phyloP scores from a whole-genome alignment of 352 stramenopile genomes.

The Phytophthora tubulina region DNA sequence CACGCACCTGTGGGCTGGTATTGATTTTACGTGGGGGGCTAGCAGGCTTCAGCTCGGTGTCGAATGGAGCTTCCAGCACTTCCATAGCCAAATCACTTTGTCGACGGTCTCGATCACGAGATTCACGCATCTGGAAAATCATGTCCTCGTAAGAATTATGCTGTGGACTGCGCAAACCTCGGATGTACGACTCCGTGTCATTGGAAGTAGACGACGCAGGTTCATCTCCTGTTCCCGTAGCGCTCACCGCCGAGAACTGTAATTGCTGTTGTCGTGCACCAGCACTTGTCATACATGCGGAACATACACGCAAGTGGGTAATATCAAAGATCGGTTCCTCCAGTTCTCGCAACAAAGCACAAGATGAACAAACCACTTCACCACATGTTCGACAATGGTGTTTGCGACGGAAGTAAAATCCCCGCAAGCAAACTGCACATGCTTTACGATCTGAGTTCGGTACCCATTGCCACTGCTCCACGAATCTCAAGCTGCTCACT shows the following conservation, averaged over 20 bases:
- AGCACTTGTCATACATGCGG: constrained; percentile 61
- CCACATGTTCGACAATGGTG: constrained; percentile 79
- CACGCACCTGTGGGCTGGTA: constrained; percentile 26
- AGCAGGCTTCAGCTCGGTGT: constrained; percentile 34
- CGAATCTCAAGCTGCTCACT: constrained; percentile 72
- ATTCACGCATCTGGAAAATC: constrained; percentile 67
- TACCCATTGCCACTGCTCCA: constrained; percentile 86
- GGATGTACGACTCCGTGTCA: constrained; percentile 66
- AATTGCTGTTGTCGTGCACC: constrained; percentile 35
- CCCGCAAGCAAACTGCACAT: constrained; percentile 74
- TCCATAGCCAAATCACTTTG: constrained; percentile 49
- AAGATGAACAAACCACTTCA: constrained; percentile 78
- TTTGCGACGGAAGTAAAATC: constrained; percentile 81
- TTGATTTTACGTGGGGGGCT: constrained; percentile 24
- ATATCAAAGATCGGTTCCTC: constrained; percentile 81
- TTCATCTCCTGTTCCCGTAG: constrained; percentile 36
- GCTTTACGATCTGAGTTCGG: constrained; percentile 76
- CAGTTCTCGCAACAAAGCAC: constrained; percentile 63
- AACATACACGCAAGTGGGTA: constrained; percentile 72
- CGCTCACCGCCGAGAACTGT: constrained; percentile 22
- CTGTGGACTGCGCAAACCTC: constrained; percentile 52
- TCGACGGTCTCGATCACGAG: constrained; percentile 51
- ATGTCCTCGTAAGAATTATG: constrained; percentile 74
- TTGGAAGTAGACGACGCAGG: constrained; percentile 62
- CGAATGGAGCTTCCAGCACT: constrained; percentile 34